Conservation (phyloP, 1,139 yeast species). For the Debaryomyces psychrophilus region DNA sequence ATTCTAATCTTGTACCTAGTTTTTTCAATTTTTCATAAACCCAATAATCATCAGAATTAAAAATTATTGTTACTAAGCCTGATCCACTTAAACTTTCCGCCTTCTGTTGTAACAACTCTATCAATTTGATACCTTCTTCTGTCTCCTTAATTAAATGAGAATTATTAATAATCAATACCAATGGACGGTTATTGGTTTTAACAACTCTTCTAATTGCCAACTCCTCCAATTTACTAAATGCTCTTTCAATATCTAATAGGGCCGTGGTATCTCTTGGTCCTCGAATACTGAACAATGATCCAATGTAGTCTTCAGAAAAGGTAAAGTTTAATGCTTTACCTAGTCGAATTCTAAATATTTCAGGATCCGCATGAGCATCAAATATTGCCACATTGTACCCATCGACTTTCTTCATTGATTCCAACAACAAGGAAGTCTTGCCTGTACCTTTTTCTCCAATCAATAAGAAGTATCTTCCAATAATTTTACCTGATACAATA, state of each 20-base stretch:
- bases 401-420: constrained; percentile 65
- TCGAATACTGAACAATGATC: constrained; percentile 76
- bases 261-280: constrained; percentile 91
- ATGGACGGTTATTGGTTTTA: constrained; percentile 48
- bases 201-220: constrained; percentile 60
- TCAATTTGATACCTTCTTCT: constrained; percentile 66
- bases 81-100: constrained; percentile 80
- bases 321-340: constrained; percentile 78
- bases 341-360: constrained; percentile 72
- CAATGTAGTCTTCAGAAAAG: constrained; percentile 80
- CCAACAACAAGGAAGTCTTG: constrained; percentile 71
- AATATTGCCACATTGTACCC: constrained; percentile 71
- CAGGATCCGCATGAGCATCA: constrained; percentile 89
- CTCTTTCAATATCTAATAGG: constrained; percentile 77
- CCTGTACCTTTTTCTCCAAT: constrained; percentile 91
- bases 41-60: constrained; percentile 89
- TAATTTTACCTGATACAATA: constrained; percentile 61
- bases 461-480: constrained; percentile 70
- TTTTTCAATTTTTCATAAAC: constrained; percentile 75
- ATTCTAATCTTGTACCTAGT: constrained; percentile 74
- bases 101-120: constrained; percentile 81
- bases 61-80: constrained; percentile 73
- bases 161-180: constrained; percentile 71
- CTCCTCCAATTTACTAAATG: constrained; percentile 73
- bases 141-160: constrained; percentile 76